These are phyloP conservation scores for Hemisphaericaspora xylofermentans DNA, from an alignment of 1,139 yeast species.

Conservation along the genomic window DNA sequence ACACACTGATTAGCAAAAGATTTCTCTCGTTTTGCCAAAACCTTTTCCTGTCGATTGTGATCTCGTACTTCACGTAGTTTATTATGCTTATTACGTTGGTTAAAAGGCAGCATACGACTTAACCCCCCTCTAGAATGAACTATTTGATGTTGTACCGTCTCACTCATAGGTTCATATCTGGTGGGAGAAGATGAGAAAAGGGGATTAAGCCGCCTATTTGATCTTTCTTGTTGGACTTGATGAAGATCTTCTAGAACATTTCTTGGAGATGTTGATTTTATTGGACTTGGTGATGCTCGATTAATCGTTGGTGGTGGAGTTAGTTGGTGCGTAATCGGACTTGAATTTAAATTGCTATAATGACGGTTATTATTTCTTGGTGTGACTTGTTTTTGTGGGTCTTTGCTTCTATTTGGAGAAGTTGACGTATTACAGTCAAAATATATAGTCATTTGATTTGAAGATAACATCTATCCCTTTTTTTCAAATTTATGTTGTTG, in stretches of 20 bases:
- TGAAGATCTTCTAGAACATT: conserved; percentile 17
- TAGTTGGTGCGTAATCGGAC: background rate
- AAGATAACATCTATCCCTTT: no score
- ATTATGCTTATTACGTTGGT: conserved; percentile 28
- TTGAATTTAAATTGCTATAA: no score
- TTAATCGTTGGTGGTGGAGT: background rate
- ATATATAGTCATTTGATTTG: background rate
- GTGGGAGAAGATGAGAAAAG: conserved; percentile 21
- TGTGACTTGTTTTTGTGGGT: background rate
- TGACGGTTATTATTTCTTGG: background rate
- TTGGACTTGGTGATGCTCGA: background rate
- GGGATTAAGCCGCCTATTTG: conserved; percentile 21
- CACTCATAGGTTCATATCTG: background rate
- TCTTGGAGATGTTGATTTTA: conserved; percentile 8
- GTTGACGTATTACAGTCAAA: background rate
- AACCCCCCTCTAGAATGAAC: no score
- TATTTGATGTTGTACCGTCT: background rate
- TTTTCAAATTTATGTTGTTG: no score
- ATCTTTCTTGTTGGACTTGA: conserved; percentile 20
- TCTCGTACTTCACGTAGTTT: conserved; percentile 29
- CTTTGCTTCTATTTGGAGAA: background rate
- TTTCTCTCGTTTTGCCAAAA: conserved; percentile 26
- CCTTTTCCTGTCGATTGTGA: conserved; percentile 25
- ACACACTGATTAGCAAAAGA: conserved; percentile 23
- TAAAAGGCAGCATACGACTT: conserved; percentile 12